A percentile compares a stretch with the other conserved stretches of the same genome.
Evolutionary conservation across 192 early-diverging fungal genomes (phyloP).

Genomic region (Backusella morwellensis): DNA sequence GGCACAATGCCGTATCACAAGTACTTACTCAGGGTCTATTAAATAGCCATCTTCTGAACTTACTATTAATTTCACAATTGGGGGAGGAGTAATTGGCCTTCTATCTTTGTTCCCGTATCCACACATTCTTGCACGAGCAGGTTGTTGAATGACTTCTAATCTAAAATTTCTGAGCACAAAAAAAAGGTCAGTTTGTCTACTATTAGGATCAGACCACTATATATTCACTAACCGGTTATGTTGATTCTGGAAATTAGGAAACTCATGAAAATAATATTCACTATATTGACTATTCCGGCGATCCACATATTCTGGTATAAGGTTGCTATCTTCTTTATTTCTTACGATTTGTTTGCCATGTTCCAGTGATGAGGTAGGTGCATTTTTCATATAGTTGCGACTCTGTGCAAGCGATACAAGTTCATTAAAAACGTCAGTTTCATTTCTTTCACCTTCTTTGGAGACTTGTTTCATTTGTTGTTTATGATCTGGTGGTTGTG

Average conservation of each 20-base stretch:
- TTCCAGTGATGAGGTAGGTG: not conserved
- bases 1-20: too few species aligned
- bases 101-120: too few species aligned
- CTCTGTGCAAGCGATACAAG: not conserved
- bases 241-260: not conserved
- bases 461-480: not conserved
- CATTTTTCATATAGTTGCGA: not conserved
- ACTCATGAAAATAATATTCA: not conserved
- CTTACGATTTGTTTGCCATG: not conserved
- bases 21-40: too few species aligned
- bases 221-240: not conserved
- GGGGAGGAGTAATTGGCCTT: too few species aligned
- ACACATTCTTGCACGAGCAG: too few species aligned
- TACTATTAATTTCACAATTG: too few species aligned
- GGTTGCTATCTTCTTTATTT: not conserved
- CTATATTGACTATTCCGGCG: not conserved
- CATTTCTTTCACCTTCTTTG: not conserved
- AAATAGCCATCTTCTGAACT: too few species aligned
- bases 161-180: not conserved
- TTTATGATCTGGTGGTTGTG: not conserved
- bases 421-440: not conserved
- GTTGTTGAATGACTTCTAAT: too few species aligned
- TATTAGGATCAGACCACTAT: not conserved
- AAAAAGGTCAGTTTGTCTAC: not conserved
- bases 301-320: not conserved